Conservation (phyloP, 208 protist species). For the Crithidia fasciculata region DNA sequence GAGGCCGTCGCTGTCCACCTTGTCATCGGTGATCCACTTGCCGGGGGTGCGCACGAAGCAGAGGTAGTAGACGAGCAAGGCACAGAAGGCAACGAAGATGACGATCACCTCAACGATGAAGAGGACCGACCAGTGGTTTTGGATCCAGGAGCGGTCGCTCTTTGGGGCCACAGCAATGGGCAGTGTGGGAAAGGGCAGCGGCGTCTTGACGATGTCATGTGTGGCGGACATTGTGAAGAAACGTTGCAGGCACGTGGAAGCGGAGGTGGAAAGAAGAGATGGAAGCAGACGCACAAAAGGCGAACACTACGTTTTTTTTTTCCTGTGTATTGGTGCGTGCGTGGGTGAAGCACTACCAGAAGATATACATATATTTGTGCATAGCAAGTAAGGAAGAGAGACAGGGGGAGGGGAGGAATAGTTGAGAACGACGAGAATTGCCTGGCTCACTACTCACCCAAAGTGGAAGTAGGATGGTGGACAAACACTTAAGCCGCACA, state of each 20-base stretch:
- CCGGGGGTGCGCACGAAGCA: slow-evolving; percentile 33
- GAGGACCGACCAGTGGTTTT: slow-evolving; percentile 44
- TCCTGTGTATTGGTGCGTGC: neutral
- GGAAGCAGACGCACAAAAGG: neutral
- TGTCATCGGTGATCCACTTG: slow-evolving; percentile 25
- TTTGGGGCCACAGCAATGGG: slow-evolving; percentile 22
- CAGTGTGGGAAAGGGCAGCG: slow-evolving; percentile 53
- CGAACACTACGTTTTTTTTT: too few species aligned
- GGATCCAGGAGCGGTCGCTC: slow-evolving; percentile 19
- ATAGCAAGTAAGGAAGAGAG: neutral
- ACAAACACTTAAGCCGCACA: too few species aligned
- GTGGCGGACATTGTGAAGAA: neutral
- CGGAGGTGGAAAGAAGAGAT: neutral
- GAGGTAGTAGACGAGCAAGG: slow-evolving; percentile 39
- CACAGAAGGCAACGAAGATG: slow-evolving; percentile 43
- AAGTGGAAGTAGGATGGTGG: too few species aligned
- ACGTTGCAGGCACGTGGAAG: too few species aligned
- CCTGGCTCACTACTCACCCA: too few species aligned
- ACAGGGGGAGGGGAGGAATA: neutral
- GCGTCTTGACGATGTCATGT: slow-evolving; percentile 42
- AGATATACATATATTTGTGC: neutral
- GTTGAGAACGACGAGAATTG: too few species aligned
- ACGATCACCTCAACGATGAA: slow-evolving; percentile 36
- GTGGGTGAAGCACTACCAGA: neutral
- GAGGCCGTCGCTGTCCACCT: slow-evolving; percentile 24